Evolutionary conservation across 768 basidiomycete genomes (phyloP).

Genomic region (Mycena galericulata): DNA sequence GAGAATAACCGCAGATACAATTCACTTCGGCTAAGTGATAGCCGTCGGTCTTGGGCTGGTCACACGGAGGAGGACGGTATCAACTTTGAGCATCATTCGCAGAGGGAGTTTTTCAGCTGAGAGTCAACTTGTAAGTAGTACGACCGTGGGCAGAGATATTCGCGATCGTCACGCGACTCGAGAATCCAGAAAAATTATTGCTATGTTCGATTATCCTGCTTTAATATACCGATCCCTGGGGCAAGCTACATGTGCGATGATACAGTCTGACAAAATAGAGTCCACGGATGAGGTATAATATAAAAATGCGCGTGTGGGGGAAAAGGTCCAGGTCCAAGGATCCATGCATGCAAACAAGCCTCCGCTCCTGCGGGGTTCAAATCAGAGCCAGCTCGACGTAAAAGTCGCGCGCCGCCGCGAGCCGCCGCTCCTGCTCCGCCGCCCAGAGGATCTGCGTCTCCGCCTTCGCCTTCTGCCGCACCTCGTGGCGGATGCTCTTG

Average conservation of each 20-base stretch:
- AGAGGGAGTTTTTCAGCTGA: too few species aligned
- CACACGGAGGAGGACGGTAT: too few species aligned
- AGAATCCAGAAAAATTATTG: constrained; percentile 1
- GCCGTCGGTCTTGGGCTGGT: too few species aligned
- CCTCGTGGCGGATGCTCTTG: constrained; percentile 74
- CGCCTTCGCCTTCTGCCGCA: constrained; percentile 66
- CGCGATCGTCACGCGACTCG: neutral
- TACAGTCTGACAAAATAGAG: constrained; percentile 27
- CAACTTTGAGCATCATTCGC: too few species aligned
- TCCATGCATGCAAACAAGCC: constrained; percentile 13
- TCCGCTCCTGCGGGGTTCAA: constrained; percentile 13
- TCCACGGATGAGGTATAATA: constrained; percentile 28
- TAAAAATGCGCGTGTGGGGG: neutral
- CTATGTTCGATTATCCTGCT: constrained; percentile 33
- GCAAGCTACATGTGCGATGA: constrained; percentile 32
- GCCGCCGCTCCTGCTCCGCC: constrained; percentile 55
- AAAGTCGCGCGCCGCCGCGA: constrained; percentile 54
- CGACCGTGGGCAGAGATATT: neutral
- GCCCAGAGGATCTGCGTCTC: constrained; percentile 70
- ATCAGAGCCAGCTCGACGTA: constrained; percentile 51
- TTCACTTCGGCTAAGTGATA: too few species aligned
- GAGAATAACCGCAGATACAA: too few species aligned
- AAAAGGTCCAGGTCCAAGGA: constrained; percentile 18
- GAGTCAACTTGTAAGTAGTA: neutral
- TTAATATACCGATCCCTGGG: constrained; percentile 18